Percentiles rank a stretch among this genome's conserved stretches.
These are phyloP conservation scores for Hypoxylon sp. DNA, from an alignment of 2,329 filamentous ascomycete genomes.

Conservation along the genomic window DNA sequence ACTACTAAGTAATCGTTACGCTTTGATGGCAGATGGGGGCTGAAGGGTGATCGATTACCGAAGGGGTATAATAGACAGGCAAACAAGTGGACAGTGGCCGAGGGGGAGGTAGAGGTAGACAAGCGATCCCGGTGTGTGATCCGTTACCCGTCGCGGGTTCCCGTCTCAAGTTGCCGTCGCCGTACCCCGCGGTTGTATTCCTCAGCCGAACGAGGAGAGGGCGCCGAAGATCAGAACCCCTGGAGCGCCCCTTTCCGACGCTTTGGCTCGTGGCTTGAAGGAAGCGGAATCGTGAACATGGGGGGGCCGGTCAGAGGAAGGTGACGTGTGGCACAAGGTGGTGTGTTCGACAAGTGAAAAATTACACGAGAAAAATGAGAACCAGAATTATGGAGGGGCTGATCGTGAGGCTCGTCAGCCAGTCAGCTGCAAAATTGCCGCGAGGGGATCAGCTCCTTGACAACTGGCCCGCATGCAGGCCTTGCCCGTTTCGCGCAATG, in stretches of 20 bases:
- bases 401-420: constrained; percentile 46
- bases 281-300: constrained; percentile 27
- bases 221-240: constrained; percentile 22
- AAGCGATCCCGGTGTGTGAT: constrained; percentile 37
- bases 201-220: constrained; percentile 27
- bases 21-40: constrained; percentile 34
- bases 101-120: constrained; percentile 28
- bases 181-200: constrained; percentile 33
- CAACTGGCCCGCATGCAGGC: constrained; percentile 40
- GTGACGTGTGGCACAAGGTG: constrained; percentile 23
- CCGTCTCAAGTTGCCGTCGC: constrained; percentile 34
- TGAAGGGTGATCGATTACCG: constrained; percentile 14
- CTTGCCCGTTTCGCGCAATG: constrained; percentile 35
- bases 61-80: background rate
- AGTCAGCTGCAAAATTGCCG: constrained; percentile 44
- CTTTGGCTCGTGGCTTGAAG: constrained; percentile 39
- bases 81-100: no score
- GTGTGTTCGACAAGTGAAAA: constrained; percentile 2
- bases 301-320: constrained; percentile 1
- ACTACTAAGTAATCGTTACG: constrained; percentile 32
- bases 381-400: constrained; percentile 42
- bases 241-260: constrained; percentile 38
- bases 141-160: constrained; percentile 36
- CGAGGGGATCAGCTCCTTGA: constrained; percentile 42
- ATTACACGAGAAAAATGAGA: constrained; percentile 12